Percentiles rank a stretch among this genome's conserved stretches.
Conservation (phyloP, 176 grass and related monocot genomes). For the Leersia perrieri region DNA sequence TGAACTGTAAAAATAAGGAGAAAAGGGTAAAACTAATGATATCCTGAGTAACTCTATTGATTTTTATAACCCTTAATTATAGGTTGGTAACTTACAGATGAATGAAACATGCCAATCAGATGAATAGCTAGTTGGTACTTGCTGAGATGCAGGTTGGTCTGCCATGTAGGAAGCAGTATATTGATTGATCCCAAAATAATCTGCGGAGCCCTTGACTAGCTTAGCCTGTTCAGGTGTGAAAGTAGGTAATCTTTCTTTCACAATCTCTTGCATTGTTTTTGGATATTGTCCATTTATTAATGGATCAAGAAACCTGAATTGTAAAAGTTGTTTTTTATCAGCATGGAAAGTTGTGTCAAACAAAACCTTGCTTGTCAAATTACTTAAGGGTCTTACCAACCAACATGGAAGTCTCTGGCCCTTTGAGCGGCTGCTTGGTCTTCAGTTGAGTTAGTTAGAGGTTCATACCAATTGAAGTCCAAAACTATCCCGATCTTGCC, state of each 20-base stretch:
- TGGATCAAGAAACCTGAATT: conserved; percentile 81
- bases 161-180: conserved; percentile 79
- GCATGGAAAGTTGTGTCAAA: not conserved
- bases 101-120: conserved; percentile 65
- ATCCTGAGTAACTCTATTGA: not conserved
- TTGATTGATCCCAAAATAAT: conserved; percentile 93
- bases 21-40: not conserved
- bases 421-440: conserved; percentile 75
- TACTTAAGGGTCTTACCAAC: conserved; percentile 58
- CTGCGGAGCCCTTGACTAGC: conserved; percentile 83
- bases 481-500: conserved; percentile 74
- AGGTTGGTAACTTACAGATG: conserved; percentile 36
- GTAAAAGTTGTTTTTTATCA: not conserved
- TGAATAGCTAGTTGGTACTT: conserved; percentile 53
- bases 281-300: conserved; percentile 74
- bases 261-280: conserved; percentile 61
- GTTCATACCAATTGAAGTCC: conserved; percentile 71
- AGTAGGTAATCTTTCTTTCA: conserved; percentile 68
- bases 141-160: conserved; percentile 30
- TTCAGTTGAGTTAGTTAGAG: conserved; percentile 54
- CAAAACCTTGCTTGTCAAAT: not conserved
- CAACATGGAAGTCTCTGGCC: conserved; percentile 86
- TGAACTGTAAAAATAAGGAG: conserved; percentile 45
- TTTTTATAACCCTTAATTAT: not conserved
- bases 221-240: conserved; percentile 77